Percentiles rank a stretch among this genome's conserved stretches.
phyloP scores from a whole-genome alignment of 129 eudicot genomes.

The Rutidosis leptorrhynchoides region DNA sequence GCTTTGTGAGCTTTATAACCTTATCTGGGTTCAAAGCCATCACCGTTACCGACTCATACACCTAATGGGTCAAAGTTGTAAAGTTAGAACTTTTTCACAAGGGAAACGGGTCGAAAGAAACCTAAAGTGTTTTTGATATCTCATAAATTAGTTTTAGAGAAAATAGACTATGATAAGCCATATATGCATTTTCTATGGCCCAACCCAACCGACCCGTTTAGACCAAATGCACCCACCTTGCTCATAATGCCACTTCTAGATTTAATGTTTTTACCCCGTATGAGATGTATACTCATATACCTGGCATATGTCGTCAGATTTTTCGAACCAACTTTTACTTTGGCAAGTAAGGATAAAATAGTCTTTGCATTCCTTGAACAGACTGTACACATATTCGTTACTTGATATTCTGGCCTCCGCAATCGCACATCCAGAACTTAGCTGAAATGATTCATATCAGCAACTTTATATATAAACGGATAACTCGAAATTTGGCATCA shows the following conservation, averaged over 20 bases:
- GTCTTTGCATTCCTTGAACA: conserved; percentile 78
- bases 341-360: conserved; percentile 63
- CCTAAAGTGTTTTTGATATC: not conserved
- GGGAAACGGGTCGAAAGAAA: not conserved
- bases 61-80: conserved; percentile 35
- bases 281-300: no score
- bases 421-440: conserved; percentile 68
- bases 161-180: no score
- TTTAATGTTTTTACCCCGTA: not conserved
- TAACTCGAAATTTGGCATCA: not conserved
- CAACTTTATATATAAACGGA: not conserved
- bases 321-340: conserved; percentile 61
- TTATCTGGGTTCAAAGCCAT: conserved; percentile 64
- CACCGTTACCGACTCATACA: conserved; percentile 75
- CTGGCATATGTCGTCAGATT: conserved; percentile 87
- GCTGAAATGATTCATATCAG: conserved; percentile 38
- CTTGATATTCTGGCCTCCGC: conserved; percentile 66
- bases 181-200: no score
- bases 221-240: not conserved
- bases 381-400: conserved; percentile 51
- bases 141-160: not conserved
- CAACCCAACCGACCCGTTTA: not conserved
- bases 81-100: not conserved
- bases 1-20: conserved; percentile 37
- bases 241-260: not conserved